These are phyloP conservation scores for Aspergillus hancockii DNA, from an alignment of 495 filamentous ascomycete genomes.

Conservation along the genomic window DNA sequence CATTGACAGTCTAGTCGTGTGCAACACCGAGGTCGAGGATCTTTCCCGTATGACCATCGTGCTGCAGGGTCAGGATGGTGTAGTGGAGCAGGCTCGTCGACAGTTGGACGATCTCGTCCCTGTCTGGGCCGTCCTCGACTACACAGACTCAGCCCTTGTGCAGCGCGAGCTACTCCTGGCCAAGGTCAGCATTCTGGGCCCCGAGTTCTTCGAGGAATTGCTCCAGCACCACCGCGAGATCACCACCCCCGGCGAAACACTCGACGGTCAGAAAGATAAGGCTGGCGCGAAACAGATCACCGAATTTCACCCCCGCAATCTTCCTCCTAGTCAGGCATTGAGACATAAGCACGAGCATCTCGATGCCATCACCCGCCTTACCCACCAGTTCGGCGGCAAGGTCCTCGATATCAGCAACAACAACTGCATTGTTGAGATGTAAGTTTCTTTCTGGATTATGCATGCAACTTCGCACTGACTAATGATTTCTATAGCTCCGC, in stretches of 20 bases:
- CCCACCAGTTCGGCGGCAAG: constrained; percentile 97
- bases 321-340: constrained; percentile 83
- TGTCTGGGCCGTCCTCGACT: constrained; percentile 97
- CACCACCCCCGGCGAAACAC: constrained; percentile 44
- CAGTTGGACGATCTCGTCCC: constrained; percentile 96
- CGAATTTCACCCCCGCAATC: constrained; percentile 78
- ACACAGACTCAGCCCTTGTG: constrained; percentile 88
- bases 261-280: constrained; percentile 34
- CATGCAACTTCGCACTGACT: not conserved
- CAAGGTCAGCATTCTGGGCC: constrained; percentile 92
- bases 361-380: constrained; percentile 88
- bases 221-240: constrained; percentile 88
- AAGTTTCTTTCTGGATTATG: constrained; percentile 43
- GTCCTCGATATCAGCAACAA: constrained; percentile 96
- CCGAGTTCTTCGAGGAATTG: constrained; percentile 96
- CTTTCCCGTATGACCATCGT: constrained; percentile 98
- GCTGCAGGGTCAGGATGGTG: constrained; percentile 90
- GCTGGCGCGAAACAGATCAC: constrained; percentile 34
- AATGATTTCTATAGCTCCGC: constrained; percentile 62
- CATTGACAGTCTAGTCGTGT: constrained; percentile 97
- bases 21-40: constrained; percentile 97
- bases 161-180: constrained; percentile 95
- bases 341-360: constrained; percentile 97
- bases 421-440: constrained; percentile 98
- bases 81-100: constrained; percentile 94